Evolutionary conservation across 2,329 filamentous ascomycete species (phyloP).

Genomic region (Claviceps humidiphila): DNA sequence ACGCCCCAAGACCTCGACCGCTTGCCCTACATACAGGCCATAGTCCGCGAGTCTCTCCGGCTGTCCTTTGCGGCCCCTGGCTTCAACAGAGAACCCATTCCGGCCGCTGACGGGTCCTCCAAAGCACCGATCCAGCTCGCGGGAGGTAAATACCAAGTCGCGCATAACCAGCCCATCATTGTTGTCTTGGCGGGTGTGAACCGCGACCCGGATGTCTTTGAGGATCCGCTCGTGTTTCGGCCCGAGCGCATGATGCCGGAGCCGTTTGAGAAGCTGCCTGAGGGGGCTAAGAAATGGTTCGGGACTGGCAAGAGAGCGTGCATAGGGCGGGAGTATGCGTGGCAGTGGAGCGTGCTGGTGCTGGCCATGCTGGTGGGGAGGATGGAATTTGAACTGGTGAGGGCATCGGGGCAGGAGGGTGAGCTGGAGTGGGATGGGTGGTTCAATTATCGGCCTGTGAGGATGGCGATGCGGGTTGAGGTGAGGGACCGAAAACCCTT

Average conservation of each 20-base stretch:
- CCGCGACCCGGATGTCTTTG: slow-evolving; percentile 34
- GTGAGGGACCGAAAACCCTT: slow-evolving; percentile 13
- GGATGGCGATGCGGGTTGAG: slow-evolving; percentile 30
- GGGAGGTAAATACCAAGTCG: slow-evolving; percentile 35
- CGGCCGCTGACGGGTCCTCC: slow-evolving; percentile 15
- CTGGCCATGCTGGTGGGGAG: slow-evolving; percentile 29
- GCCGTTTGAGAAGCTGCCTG: slow-evolving; percentile 27
- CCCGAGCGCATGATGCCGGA: slow-evolving; percentile 38
- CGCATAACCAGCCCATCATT: slow-evolving; percentile 35
- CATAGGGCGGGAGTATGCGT: slow-evolving; percentile 37
- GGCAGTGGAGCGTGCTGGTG: slow-evolving; percentile 30
- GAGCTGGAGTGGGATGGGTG: slow-evolving; percentile 33
- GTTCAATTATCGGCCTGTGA: slow-evolving; percentile 38
- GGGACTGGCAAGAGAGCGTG: slow-evolving; percentile 39
- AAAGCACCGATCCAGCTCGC: slow-evolving; percentile 32
- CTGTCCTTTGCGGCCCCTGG: slow-evolving; percentile 40
- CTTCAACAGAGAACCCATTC: slow-evolving; percentile 38
- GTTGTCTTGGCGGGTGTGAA: slow-evolving; percentile 37
- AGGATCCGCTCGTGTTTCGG: slow-evolving; percentile 30
- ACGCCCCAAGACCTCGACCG: slow-evolving; percentile 33
- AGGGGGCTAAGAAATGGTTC: slow-evolving; percentile 35
- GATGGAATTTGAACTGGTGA: slow-evolving; percentile 30
- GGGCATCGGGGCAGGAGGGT: slow-evolving; percentile 21
- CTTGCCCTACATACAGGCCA: slow-evolving; percentile 39
- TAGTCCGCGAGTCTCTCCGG: slow-evolving; percentile 41